These are phyloP conservation scores for Agaricus subrufescens DNA, from an alignment of 768 basidiomycete genomes.

Conservation along the genomic window DNA sequence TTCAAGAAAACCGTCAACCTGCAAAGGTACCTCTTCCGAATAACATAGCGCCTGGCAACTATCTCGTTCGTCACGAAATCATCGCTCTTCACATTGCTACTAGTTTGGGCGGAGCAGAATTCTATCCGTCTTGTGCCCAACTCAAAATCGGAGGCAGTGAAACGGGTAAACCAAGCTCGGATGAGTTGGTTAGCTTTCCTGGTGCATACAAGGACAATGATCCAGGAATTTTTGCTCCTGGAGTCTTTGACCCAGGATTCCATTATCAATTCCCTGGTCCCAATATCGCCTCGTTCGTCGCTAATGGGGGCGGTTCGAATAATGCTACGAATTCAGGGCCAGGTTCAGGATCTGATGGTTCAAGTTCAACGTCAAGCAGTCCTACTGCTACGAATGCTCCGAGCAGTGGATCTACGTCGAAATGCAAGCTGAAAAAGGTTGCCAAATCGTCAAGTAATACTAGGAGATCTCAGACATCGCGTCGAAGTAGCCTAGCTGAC, in stretches of 20 bases:
- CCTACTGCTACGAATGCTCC: background rate
- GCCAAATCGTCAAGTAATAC: background rate
- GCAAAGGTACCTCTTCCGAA: constrained; percentile 41
- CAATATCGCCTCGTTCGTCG: constrained; percentile 36
- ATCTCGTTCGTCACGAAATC: constrained; percentile 76
- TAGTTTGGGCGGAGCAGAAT: constrained; percentile 63
- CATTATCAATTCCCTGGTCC: constrained; percentile 50
- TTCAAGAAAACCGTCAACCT: constrained; percentile 33
- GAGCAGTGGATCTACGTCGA: background rate
- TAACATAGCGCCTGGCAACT: constrained; percentile 61
- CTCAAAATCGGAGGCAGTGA: constrained; percentile 50
- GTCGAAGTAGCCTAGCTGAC: background rate
- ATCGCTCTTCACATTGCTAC: constrained; percentile 69
- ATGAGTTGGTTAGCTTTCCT: constrained; percentile 60
- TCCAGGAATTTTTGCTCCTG: constrained; percentile 63
- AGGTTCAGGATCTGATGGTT: constrained; percentile 5
- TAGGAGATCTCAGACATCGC: background rate
- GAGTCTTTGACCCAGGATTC: constrained; percentile 26
- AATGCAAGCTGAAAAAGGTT: constrained; percentile 6
- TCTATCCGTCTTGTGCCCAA: constrained; percentile 71
- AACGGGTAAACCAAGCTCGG: constrained; percentile 38
- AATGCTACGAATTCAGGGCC: constrained; percentile 6
- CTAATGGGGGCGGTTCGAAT: constrained; percentile 11
- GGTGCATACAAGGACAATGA: constrained; percentile 70
- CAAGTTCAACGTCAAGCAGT: background rate